Evolutionary conservation across 2,329 filamentous ascomycete genomes (phyloP).

Genomic region (Trichoderma brevicompactum): DNA sequence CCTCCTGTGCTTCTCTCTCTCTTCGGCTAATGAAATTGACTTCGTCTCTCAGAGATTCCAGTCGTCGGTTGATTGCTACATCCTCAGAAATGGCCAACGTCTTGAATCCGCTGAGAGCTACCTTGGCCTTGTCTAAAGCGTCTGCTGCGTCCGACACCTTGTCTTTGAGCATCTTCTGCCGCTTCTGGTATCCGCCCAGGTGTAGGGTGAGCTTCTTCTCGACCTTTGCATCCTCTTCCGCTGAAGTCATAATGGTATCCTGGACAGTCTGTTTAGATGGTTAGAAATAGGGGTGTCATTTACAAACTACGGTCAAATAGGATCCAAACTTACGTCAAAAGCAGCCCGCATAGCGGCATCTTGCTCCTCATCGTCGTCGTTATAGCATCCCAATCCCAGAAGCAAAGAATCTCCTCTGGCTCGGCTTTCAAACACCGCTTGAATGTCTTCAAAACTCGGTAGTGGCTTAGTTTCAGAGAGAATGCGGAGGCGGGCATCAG

Average conservation of each 20-base stretch:
- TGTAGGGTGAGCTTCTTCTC: slow-evolving; percentile 92
- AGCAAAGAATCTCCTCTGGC: slow-evolving; percentile 62
- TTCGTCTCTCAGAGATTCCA: slow-evolving; percentile 80
- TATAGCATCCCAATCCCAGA: slow-evolving; percentile 80
- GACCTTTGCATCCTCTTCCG: slow-evolving; percentile 80
- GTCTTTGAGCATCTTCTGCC: slow-evolving; percentile 75
- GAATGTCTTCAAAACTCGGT: slow-evolving; percentile 55
- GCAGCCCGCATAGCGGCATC: slow-evolving; percentile 66
- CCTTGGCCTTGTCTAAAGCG: slow-evolving; percentile 72
- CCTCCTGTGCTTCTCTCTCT: slow-evolving; percentile 88
- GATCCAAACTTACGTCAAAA: slow-evolving; percentile 66
- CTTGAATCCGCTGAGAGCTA: slow-evolving; percentile 74
- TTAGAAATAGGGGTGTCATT: neutral
- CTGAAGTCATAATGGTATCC: slow-evolving; percentile 71
- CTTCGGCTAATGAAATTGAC: slow-evolving; percentile 78
- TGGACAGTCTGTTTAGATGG: slow-evolving; percentile 62
- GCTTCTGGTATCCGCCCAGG: slow-evolving; percentile 87
- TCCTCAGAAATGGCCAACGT: slow-evolving; percentile 81
- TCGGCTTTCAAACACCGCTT: slow-evolving; percentile 57
- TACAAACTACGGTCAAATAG: neutral
- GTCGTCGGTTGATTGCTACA: slow-evolving; percentile 70
- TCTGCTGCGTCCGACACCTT: slow-evolving; percentile 79
- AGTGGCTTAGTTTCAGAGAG: slow-evolving; percentile 66
- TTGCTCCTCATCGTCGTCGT: slow-evolving; percentile 73
- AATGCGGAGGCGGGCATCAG: slow-evolving; percentile 77